These are phyloP conservation scores for Thermothelomyces thermophilus DNA, from an alignment of 2,329 filamentous ascomycete genomes.

Conservation along the genomic window DNA sequence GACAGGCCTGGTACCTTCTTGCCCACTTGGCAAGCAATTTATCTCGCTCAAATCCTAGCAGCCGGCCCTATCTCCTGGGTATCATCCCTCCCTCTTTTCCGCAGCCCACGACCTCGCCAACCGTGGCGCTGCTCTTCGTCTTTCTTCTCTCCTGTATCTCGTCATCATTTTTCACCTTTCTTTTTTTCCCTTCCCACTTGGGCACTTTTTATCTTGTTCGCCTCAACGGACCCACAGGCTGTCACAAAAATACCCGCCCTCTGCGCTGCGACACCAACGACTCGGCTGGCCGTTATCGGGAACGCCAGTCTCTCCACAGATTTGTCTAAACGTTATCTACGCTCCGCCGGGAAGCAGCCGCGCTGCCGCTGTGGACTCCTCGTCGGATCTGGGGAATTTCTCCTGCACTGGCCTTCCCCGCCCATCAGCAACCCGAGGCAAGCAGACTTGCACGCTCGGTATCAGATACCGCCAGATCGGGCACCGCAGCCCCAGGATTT, in stretches of 20 bases:
- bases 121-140: slow-evolving; percentile 2
- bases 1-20: slow-evolving; percentile 17
- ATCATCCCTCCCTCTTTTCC: slow-evolving; percentile 14
- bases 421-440: slow-evolving; percentile 19
- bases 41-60: slow-evolving; percentile 25
- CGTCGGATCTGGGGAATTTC: slow-evolving; percentile 18
- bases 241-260: background rate
- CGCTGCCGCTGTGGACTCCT: slow-evolving; percentile 4
- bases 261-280: background rate
- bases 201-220: background rate
- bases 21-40: slow-evolving; percentile 19
- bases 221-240: background rate
- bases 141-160: slow-evolving; percentile 6
- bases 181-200: background rate
- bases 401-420: slow-evolving; percentile 16
- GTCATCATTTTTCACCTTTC: background rate
- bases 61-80: slow-evolving; percentile 22
- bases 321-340: slow-evolving; percentile 19
- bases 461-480: slow-evolving; percentile 25
- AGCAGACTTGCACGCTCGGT: slow-evolving; percentile 17
- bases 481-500: slow-evolving; percentile 22
- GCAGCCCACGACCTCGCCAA: slow-evolving; percentile 7
- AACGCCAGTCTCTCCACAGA: slow-evolving; percentile 6
- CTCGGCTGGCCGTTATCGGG: slow-evolving; percentile 14
- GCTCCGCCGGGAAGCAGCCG: slow-evolving; percentile 21